These are phyloP conservation scores for Pseudonitzschia multiseries DNA, from an alignment of 108 stramenopile species.

Conservation along the genomic window DNA sequence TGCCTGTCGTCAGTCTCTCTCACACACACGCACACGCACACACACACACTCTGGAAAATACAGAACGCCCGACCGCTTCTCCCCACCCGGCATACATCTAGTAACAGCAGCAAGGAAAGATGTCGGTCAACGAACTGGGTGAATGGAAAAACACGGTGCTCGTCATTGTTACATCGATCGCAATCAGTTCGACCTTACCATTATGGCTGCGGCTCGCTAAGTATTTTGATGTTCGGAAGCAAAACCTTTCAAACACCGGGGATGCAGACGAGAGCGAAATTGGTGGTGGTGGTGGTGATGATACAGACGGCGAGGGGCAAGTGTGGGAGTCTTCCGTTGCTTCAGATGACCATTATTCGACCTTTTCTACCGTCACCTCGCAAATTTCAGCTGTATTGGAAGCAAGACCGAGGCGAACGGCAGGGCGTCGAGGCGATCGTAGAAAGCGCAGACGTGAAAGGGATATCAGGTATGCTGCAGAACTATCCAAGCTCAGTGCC, in stretches of 20 bases:
- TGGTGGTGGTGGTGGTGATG: neutral
- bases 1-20: no score
- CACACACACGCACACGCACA: no score
- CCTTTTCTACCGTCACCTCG: neutral
- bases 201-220: conserved; percentile 3
- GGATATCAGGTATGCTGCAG: neutral
- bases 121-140: neutral
- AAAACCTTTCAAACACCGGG: neutral
- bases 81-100: no score
- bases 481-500: neutral
- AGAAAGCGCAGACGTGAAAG: neutral
- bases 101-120: neutral
- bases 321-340: neutral
- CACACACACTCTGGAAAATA: no score
- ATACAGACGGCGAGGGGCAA: neutral
- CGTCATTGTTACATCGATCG: conserved; percentile 11
- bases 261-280: neutral
- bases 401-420: neutral
- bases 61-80: no score
- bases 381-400: neutral
- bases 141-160: conserved; percentile 17
- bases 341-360: neutral
- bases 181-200: conserved; percentile 16
- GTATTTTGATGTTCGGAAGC: neutral
- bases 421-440: no score